These are phyloP conservation scores for Antitrichia curtipendula DNA, from an alignment of 225 moss, liverwort and hornwort species.

Conservation along the genomic window DNA sequence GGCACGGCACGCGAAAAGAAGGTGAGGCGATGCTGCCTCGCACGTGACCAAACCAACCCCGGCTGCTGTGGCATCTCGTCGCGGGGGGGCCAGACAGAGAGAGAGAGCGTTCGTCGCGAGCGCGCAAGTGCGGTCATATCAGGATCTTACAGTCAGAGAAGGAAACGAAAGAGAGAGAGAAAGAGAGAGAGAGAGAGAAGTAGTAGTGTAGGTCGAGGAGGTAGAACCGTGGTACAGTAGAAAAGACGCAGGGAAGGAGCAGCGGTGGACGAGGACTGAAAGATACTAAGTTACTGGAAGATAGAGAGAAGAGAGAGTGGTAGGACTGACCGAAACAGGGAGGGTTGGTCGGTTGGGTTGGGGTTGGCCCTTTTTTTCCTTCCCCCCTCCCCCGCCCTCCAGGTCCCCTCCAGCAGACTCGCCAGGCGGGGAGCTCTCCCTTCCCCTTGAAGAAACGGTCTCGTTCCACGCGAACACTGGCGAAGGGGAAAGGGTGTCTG, in stretches of 20 bases:
- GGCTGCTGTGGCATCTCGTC: slow-evolving; percentile 2
- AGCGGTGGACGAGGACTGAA: background rate
- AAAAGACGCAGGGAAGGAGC: background rate
- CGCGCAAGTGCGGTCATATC: background rate
- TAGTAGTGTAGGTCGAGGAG: background rate
- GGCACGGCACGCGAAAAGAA: background rate
- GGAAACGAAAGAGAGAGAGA: background rate
- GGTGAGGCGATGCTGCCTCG: background rate
- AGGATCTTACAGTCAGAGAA: background rate
- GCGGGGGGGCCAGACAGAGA: background rate
- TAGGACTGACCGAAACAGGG: slow-evolving; percentile 7
- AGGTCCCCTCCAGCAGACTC: background rate
- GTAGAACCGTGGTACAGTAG: slow-evolving; percentile 15
- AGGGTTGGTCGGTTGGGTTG: slow-evolving; percentile 7
- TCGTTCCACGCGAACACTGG: background rate
- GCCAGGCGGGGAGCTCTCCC: background rate
- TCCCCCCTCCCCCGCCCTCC: background rate
- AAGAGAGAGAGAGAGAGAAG: background rate
- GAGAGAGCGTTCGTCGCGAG: background rate
- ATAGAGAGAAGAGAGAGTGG: background rate
- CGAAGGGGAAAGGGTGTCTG: slow-evolving; percentile 6
- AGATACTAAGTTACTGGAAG: background rate
- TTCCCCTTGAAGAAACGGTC: slow-evolving; percentile 15
- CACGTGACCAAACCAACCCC: background rate
- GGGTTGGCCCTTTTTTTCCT: slow-evolving; percentile 2